phyloP scores from a whole-genome alignment of 2,329 filamentous ascomycete genomes.

The Ambrosiella xylebori region DNA sequence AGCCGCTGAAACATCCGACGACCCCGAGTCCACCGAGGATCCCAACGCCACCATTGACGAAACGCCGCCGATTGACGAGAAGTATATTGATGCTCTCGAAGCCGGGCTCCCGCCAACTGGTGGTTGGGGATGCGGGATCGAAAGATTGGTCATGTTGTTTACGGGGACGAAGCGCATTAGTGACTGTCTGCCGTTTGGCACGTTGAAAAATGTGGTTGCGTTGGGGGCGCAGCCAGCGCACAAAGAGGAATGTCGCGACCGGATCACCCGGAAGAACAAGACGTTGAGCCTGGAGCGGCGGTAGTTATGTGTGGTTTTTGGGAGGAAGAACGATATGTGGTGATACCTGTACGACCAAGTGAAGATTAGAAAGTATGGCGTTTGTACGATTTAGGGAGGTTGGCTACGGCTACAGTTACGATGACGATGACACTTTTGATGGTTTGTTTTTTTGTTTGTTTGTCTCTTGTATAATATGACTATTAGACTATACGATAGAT shows the following conservation, averaged over 20 bases:
- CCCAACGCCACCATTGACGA: constrained; percentile 18
- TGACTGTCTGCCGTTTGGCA: constrained; percentile 81
- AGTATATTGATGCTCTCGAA: constrained; percentile 69
- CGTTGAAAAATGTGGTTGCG: constrained; percentile 49
- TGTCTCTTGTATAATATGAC: neutral
- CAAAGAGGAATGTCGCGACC: constrained; percentile 11
- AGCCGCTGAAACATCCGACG: neutral
- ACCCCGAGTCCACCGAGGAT: neutral
- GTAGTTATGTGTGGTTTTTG: no score
- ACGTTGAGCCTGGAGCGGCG: constrained; percentile 3
- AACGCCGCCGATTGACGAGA: constrained; percentile 46
- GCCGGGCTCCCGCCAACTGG: constrained; percentile 89
- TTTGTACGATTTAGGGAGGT: neutral
- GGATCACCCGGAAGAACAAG: constrained; percentile 8
- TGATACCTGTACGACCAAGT: neutral
- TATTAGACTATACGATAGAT: neutral
- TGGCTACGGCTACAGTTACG: neutral
- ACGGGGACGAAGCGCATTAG: constrained; percentile 60
- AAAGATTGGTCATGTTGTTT: constrained; percentile 83
- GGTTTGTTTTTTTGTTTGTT: neutral
- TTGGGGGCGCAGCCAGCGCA: constrained; percentile 17
- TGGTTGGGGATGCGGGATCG: constrained; percentile 89
- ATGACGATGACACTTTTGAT: neutral
- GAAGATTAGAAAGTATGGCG: neutral
- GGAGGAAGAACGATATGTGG: neutral